These are phyloP conservation scores for Cladosporium halotolerans DNA, from an alignment of 2,329 filamentous ascomycete species.

Conservation along the genomic window DNA sequence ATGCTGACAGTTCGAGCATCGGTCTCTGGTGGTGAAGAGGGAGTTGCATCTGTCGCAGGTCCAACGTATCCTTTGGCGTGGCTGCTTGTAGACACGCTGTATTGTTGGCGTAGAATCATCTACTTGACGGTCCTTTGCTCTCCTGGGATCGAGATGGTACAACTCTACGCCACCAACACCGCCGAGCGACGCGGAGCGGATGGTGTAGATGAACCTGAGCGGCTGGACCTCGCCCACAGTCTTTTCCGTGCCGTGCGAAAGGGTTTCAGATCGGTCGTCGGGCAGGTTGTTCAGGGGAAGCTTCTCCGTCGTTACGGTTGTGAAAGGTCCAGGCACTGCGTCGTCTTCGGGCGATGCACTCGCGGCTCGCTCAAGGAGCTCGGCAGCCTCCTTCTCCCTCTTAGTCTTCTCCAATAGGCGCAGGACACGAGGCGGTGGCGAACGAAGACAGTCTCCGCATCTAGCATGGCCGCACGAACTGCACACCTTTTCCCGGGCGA, in stretches of 20 bases:
- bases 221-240: background rate
- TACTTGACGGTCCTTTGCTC: conserved; percentile 10
- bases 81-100: conserved; percentile 38
- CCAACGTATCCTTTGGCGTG: conserved; percentile 40
- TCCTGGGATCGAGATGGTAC: conserved; percentile 12
- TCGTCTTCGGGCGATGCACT: conserved; percentile 4
- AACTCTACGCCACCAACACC: conserved; percentile 4
- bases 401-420: conserved; percentile 49
- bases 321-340: background rate
- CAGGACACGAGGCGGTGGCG: conserved; percentile 60
- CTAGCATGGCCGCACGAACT: conserved; percentile 69
- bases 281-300: background rate
- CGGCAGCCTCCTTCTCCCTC: conserved; percentile 30
- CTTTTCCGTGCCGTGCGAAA: background rate
- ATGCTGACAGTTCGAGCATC: conserved; percentile 57
- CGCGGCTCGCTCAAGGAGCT: background rate
- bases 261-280: background rate
- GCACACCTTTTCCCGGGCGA: conserved; percentile 68
- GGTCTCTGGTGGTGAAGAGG: conserved; percentile 49
- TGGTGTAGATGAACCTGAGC: conserved; percentile 6
- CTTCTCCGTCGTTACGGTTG: background rate
- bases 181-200: background rate
- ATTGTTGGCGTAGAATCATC: conserved; percentile 20
- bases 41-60: conserved; percentile 58
- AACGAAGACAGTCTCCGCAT: conserved; percentile 73